Evolutionary conservation across 2,329 filamentous ascomycete species (phyloP).

Genomic region (Didymella keratinophila): DNA sequence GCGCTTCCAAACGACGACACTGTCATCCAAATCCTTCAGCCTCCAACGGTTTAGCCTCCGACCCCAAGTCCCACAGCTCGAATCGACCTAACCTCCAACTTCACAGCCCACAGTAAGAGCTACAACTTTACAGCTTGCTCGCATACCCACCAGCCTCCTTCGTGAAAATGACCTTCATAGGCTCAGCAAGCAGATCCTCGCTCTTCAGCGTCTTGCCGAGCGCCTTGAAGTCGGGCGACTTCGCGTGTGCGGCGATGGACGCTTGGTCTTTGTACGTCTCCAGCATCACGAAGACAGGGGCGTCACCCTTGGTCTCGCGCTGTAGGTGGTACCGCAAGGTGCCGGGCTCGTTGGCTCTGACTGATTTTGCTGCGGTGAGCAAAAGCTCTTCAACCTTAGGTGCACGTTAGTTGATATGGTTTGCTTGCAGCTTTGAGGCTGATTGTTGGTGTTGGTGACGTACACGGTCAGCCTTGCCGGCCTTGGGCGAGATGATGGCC

Average conservation of each 20-base stretch:
- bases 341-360: slow-evolving; percentile 46
- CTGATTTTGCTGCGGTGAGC: slow-evolving; percentile 28
- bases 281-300: slow-evolving; percentile 41
- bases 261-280: slow-evolving; percentile 48
- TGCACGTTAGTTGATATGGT: not conserved
- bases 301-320: slow-evolving; percentile 39
- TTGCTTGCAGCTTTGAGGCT: no score
- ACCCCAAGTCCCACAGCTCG: not conserved
- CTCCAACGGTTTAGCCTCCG: not conserved
- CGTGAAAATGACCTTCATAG: slow-evolving; percentile 40
- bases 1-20: not conserved
- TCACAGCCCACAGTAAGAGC: no score
- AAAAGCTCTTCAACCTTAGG: slow-evolving; percentile 45
- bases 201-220: slow-evolving; percentile 35
- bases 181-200: slow-evolving; percentile 41
- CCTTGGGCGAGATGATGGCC: slow-evolving; percentile 42
- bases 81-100: not conserved
- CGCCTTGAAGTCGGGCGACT: slow-evolving; percentile 31
- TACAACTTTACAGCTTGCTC: slow-evolving; percentile 20
- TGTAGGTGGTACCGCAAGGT: slow-evolving; percentile 46
- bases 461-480: slow-evolving; percentile 45
- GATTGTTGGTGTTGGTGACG: not conserved
- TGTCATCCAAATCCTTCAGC: not conserved
- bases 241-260: slow-evolving; percentile 36
- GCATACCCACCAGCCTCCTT: slow-evolving; percentile 40